Conservation (phyloP, 2,329 filamentous ascomycete genomes). For the Aspergillus glaucus region DNA sequence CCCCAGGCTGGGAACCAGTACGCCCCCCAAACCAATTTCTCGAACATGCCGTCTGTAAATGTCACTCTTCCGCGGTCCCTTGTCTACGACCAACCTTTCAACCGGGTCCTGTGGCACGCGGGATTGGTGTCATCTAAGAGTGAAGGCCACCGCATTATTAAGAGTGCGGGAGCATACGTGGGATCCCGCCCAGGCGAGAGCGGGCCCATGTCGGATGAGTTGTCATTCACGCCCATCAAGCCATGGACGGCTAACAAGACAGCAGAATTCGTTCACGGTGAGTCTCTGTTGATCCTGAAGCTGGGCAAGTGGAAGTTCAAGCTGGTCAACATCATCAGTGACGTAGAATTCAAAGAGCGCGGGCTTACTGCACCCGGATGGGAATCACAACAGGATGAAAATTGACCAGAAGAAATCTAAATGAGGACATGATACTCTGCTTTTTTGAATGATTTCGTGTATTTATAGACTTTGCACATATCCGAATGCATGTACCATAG, state of each 20-base stretch:
- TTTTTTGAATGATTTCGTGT: not conserved
- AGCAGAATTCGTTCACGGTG: conserved; percentile 46
- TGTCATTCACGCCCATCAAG: conserved; percentile 48
- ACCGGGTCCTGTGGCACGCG: conserved; percentile 46
- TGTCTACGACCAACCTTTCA: conserved; percentile 43
- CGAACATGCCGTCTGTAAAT: conserved; percentile 31
- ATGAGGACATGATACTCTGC: not conserved
- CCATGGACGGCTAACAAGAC: conserved; percentile 38
- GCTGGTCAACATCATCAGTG: conserved; percentile 49
- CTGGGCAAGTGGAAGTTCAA: conserved; percentile 57
- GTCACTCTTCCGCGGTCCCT: conserved; percentile 46
- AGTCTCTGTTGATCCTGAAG: conserved; percentile 48
- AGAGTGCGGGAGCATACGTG: conserved; percentile 47
- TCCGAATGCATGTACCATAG: not conserved
- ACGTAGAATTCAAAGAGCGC: conserved; percentile 45
- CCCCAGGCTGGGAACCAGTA: conserved; percentile 32
- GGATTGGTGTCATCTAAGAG: conserved; percentile 47
- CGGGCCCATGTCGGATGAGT: conserved; percentile 36
- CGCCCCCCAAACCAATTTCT: conserved; percentile 34
- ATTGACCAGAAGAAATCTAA: conserved; percentile 1
- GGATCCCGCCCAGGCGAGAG: conserved; percentile 36
- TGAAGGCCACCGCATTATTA: conserved; percentile 47
- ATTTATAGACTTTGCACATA: not conserved
- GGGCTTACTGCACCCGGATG: conserved; percentile 47
- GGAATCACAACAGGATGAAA: conserved; percentile 27